Evolutionary conservation across 345 rosid species (phyloP), one percentile per base, ranked within the genome.

Genomic region (Carallia brachiata): DNA sequence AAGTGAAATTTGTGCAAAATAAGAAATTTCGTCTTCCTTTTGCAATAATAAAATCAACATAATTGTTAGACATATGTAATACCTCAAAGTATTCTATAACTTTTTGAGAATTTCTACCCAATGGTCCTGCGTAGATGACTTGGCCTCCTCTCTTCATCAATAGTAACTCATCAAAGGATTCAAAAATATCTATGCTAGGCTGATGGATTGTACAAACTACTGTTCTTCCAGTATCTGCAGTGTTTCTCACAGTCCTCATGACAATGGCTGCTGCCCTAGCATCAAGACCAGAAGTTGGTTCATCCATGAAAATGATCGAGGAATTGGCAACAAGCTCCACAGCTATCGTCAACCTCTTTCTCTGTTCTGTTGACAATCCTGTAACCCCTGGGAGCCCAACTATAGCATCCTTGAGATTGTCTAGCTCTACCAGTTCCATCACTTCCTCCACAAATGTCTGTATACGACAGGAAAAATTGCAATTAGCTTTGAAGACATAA

Each of bases 181-280:
- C 86, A 28, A 85, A 85, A 67, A 85, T 85, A 65, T 83, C 86
- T 37, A 85, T 85, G 73, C 86, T 83, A 48, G 89, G 89, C 77
- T 83, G 89, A 62, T 85, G 89, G 63, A 83, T 85, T n/a, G 89
- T 85, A 77, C 89, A 85, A 27, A 85, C 89, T 59, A 85, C 86
- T 7, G 86, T 85, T 73, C 89, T 74, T 10, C 89, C 86, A 0
- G 89, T 83, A 59, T 85, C 85, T 7, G 83, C 86, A 0, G 86
- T 85, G 70, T 85, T 81, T 52, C 89, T 79, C 19, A 85, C 85
- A 4, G 89, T 79, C 72, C 86, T 81, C 86, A 85, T 81, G 13
- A 85, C 86, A 65, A 83, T 85, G 70, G 89, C 89, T 30, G 85
- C 89, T 57, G 89, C 89, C 59, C 89, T 83, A 52, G 86, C 89